Evolutionary conservation across 2,329 filamentous ascomycete species (phyloP).

Genomic region (Calonectria hawksworthii): DNA sequence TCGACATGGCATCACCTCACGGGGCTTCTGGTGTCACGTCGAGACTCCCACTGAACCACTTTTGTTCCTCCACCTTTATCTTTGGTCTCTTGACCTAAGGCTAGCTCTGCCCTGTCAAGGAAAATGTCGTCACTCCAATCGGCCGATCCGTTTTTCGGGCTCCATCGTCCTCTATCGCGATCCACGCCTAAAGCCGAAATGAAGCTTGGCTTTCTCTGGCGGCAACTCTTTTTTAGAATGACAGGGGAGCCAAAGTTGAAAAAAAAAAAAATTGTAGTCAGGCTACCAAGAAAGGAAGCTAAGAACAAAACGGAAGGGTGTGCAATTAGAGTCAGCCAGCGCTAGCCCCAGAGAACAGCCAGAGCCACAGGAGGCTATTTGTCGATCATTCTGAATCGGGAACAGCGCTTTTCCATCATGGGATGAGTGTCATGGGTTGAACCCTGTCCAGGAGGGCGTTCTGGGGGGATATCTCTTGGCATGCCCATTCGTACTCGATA

Average conservation of each 20-base stretch:
- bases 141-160: slow-evolving; percentile 34
- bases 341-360: slow-evolving; percentile 2
- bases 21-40: slow-evolving; percentile 25
- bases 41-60: slow-evolving; percentile 25
- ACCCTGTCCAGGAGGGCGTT: slow-evolving; percentile 35
- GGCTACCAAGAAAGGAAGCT: not conserved
- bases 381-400: slow-evolving; percentile 44
- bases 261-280: slow-evolving; percentile 29
- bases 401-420: slow-evolving; percentile 36
- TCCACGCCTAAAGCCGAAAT: slow-evolving; percentile 37
- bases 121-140: slow-evolving; percentile 41
- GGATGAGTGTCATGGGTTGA: slow-evolving; percentile 33
- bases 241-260: not conserved
- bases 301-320: slow-evolving; percentile 28
- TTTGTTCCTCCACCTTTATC: slow-evolving; percentile 10
- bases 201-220: slow-evolving; percentile 40
- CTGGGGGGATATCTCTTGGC: slow-evolving; percentile 50
- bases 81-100: slow-evolving; percentile 4
- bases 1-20: slow-evolving; percentile 45
- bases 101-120: slow-evolving; percentile 11
- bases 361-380: slow-evolving; percentile 31
- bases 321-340: slow-evolving; percentile 32
- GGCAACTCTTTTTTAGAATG: slow-evolving; percentile 32
- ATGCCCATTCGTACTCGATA: slow-evolving; percentile 26
- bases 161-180: slow-evolving; percentile 14